Evolutionary conservation across 495 filamentous ascomycete species (phyloP).

Genomic region (Neurospora sp.): DNA sequence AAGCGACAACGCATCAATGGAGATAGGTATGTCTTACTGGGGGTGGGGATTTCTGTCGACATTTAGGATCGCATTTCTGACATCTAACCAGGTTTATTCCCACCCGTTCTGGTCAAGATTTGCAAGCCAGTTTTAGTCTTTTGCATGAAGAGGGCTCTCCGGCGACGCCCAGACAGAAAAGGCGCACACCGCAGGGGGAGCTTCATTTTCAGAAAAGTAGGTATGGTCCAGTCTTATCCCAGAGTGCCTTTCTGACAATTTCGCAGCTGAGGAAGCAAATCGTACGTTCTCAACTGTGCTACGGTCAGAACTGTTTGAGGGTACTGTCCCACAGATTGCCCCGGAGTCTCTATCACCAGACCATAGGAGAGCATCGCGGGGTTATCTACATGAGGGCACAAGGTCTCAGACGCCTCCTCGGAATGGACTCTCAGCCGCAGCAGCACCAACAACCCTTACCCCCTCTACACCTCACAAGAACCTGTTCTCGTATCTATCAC

Average conservation of each 20-base stretch:
- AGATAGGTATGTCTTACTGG: constrained; percentile 47
- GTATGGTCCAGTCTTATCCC: constrained; percentile 13
- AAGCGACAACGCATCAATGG: constrained; percentile 83
- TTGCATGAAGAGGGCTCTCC: constrained; percentile 87
- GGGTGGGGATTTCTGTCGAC: neutral
- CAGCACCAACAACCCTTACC: constrained; percentile 59
- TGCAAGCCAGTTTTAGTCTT: constrained; percentile 83
- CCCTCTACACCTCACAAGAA: constrained; percentile 96
- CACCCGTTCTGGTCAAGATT: constrained; percentile 83
- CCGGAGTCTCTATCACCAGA: constrained; percentile 57
- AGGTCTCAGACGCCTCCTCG: constrained; percentile 75
- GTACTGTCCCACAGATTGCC: constrained; percentile 72
- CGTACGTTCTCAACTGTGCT: constrained; percentile 81
- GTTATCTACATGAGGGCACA: constrained; percentile 54
- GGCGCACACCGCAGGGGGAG: constrained; percentile 79
- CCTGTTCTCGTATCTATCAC: constrained; percentile 85
- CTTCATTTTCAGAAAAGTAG: constrained; percentile 88
- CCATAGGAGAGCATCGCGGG: constrained; percentile 42
- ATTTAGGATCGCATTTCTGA: neutral
- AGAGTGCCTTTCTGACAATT: constrained; percentile 29
- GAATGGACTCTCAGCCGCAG: constrained; percentile 41
- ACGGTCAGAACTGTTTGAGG: constrained; percentile 83
- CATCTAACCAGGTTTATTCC: constrained; percentile 71
- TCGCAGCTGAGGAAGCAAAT: constrained; percentile 87
- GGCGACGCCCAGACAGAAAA: constrained; percentile 74